Evolutionary conservation across 2,329 filamentous ascomycete species (phyloP).

Genomic region (Aureobasidium lini): DNA sequence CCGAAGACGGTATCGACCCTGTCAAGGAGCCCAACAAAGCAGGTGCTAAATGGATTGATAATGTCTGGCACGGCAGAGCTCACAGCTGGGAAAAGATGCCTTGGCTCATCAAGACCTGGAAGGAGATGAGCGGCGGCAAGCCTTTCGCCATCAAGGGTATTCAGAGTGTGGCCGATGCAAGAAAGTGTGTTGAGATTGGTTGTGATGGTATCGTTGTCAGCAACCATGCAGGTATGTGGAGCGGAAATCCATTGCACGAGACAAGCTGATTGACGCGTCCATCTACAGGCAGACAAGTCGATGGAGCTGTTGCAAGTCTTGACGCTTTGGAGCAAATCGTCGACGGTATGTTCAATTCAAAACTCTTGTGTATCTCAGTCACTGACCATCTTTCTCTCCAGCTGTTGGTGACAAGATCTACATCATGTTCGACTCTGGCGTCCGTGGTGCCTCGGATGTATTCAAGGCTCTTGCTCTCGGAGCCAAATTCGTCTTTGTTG

Average conservation of each 20-base stretch:
- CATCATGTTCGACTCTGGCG: conserved; percentile 55
- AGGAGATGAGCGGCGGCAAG: conserved; percentile 46
- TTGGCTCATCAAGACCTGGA: conserved; percentile 56
- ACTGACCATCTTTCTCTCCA: conserved; percentile 10
- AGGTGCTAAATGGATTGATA: conserved; percentile 56
- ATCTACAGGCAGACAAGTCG: conserved; percentile 44
- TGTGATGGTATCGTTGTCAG: conserved; percentile 61
- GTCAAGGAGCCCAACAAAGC: conserved; percentile 46
- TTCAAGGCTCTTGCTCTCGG: conserved; percentile 56
- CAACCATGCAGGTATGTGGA: conserved; percentile 56
- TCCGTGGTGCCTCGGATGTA: conserved; percentile 50
- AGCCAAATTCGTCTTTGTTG: conserved; percentile 56
- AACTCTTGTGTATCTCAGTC: background rate
- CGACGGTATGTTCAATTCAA: conserved; percentile 32
- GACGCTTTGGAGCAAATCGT: conserved; percentile 55
- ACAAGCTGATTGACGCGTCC: no score
- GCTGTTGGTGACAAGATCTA: conserved; percentile 44
- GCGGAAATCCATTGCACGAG: no score
- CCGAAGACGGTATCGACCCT: conserved; percentile 47
- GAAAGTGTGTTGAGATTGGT: conserved; percentile 50
- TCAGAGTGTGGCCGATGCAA: conserved; percentile 59
- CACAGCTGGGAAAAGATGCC: conserved; percentile 59
- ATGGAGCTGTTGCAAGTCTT: conserved; percentile 52
- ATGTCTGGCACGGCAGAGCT: conserved; percentile 56
- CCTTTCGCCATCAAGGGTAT: conserved; percentile 62